Conservation (phyloP, 441 rosid species). For the Gossypium schwendimanii region DNA sequence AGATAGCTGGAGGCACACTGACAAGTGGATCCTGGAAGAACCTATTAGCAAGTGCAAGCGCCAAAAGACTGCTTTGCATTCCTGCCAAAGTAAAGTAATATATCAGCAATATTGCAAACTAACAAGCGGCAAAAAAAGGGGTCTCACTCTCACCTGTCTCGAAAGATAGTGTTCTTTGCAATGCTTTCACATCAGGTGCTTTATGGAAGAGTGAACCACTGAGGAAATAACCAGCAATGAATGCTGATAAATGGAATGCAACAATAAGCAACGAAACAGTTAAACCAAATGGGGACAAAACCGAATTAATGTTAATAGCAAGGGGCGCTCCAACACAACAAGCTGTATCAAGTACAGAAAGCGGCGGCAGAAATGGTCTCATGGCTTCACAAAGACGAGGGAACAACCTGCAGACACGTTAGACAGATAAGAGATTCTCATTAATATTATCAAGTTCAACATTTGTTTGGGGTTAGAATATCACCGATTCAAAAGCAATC, state of each 20-base stretch:
- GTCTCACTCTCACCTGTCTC: slow-evolving; percentile 54
- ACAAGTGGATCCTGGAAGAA: slow-evolving; percentile 92
- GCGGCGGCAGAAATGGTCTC: slow-evolving; percentile 61
- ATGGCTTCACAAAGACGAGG: slow-evolving; percentile 59
- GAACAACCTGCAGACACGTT: slow-evolving; percentile 51
- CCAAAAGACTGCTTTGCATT: slow-evolving; percentile 95
- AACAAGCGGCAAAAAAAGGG: not conserved
- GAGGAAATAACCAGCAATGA: slow-evolving; percentile 59
- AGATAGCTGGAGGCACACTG: slow-evolving; percentile 84
- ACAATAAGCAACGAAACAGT: slow-evolving; percentile 42
- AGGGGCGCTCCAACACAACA: slow-evolving; percentile 90
- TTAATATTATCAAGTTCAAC: slow-evolving; percentile 4
- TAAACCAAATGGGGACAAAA: slow-evolving; percentile 73
- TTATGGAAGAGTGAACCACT: slow-evolving; percentile 49
- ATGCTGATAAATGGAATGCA: slow-evolving; percentile 70
- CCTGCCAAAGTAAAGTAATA: slow-evolving; percentile 30
- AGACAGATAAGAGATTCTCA: not conserved
- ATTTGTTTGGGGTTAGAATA: not conserved
- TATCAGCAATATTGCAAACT: slow-evolving; percentile 2
- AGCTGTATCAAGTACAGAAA: slow-evolving; percentile 79
- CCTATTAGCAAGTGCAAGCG: slow-evolving; percentile 75
- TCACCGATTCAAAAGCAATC: slow-evolving; percentile 79
- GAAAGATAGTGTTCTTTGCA: slow-evolving; percentile 80
- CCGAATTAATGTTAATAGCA: slow-evolving; percentile 67
- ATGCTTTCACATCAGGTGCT: slow-evolving; percentile 50